phyloP scores from a whole-genome alignment of 2,329 filamentous ascomycete species.

The Phialocephala sp. region DNA sequence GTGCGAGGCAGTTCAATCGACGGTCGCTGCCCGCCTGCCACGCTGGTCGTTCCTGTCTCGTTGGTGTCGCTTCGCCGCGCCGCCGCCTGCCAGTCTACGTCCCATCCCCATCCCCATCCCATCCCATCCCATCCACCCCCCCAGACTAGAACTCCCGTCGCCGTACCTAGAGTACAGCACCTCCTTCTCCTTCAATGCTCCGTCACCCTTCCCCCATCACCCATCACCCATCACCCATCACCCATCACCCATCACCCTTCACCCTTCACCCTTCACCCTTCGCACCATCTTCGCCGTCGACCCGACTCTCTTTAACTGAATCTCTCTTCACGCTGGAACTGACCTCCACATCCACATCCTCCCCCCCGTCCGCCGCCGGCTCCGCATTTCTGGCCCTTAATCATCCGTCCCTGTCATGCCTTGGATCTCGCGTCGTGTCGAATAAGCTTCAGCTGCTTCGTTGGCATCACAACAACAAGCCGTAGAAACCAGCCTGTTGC shows the following conservation, averaged over 20 bases:
- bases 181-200: too few species aligned
- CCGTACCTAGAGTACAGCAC: background rate
- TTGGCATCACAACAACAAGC: slow-evolving; percentile 35
- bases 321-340: background rate
- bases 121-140: too few species aligned
- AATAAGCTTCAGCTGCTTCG: slow-evolving; percentile 34
- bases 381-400: background rate
- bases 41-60: too few species aligned
- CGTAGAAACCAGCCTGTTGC: slow-evolving; percentile 21
- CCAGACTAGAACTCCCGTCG: background rate
- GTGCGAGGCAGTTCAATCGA: too few species aligned
- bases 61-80: too few species aligned
- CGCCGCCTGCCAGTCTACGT: background rate
- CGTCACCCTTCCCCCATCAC: too few species aligned
- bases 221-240: background rate
- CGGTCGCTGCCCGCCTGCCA: too few species aligned
- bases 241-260: background rate
- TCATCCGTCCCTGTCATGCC: slow-evolving; percentile 5
- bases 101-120: too few species aligned
- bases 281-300: background rate
- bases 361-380: background rate
- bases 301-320: slow-evolving; percentile 6
- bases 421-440: slow-evolving; percentile 29
- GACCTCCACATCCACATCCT: background rate
- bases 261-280: background rate